Conservation (phyloP, 306 rosid species). For the Trifolium fragiferum region DNA sequence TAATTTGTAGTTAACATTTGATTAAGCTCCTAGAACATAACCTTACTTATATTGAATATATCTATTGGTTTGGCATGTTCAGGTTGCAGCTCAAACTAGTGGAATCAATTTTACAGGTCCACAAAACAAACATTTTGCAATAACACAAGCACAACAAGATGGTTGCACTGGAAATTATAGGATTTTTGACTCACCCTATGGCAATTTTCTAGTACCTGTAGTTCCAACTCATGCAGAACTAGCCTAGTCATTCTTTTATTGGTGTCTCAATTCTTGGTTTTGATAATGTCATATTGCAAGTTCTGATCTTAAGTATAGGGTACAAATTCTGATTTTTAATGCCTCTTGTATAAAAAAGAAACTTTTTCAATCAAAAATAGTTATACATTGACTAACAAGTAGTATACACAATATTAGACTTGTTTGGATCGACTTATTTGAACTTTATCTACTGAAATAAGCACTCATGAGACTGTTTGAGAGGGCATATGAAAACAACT, state of each 20-base stretch:
- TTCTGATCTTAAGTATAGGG: background rate
- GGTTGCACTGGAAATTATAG: conserved; percentile 63
- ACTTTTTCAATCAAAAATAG: too few relatives aligned
- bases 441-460: background rate
- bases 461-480: background rate
- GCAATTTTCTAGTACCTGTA: conserved; percentile 45
- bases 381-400: background rate
- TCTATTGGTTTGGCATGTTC: background rate
- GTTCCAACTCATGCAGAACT: conserved; percentile 32
- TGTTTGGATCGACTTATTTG: background rate
- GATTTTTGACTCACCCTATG: conserved; percentile 61
- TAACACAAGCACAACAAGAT: conserved; percentile 13
- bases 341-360: too few relatives aligned
- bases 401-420: background rate
- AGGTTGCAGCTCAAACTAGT: conserved; percentile 7
- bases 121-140: background rate
- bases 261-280: background rate
- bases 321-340: too few relatives aligned
- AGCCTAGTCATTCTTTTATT: background rate
- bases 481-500: too few relatives aligned
- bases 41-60: background rate
- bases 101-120: conserved; percentile 4
- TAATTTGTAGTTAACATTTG: background rate
- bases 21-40: background rate
- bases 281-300: background rate